These are phyloP conservation scores for Fusarium pseudoanthophilum DNA, from an alignment of 2,329 filamentous ascomycete genomes.

Conservation along the genomic window DNA sequence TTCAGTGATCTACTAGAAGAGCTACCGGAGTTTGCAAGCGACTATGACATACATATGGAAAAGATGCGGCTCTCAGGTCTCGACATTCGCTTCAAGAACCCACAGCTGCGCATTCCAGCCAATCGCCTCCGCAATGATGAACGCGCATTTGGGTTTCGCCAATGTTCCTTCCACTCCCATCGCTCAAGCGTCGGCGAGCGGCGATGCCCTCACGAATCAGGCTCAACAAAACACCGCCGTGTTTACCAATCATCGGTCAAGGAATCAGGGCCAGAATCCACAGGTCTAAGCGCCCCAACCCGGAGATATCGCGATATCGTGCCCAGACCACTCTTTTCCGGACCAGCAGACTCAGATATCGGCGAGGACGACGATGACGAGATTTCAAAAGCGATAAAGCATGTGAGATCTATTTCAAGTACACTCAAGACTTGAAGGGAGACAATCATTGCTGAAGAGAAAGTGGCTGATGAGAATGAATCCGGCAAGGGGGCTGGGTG, in stretches of 20 bases:
- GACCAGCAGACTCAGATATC: constrained; percentile 35
- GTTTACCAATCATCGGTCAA: constrained; percentile 6
- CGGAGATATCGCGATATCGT: constrained; percentile 37
- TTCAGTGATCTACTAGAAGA: constrained; percentile 57
- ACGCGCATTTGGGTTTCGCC: constrained; percentile 68
- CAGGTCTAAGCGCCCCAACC: constrained; percentile 39
- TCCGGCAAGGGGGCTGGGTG: constrained; percentile 1
- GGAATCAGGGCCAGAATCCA: constrained; percentile 24
- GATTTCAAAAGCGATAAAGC: constrained; percentile 45
- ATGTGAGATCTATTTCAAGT: constrained; percentile 48
- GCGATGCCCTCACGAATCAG: constrained; percentile 59
- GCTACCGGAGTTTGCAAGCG: constrained; percentile 59
- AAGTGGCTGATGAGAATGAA: constrained; percentile 1
- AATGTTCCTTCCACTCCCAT: constrained; percentile 71
- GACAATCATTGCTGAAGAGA: background rate
- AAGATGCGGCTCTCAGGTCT: constrained; percentile 64
- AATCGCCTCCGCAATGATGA: constrained; percentile 67
- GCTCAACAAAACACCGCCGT: constrained; percentile 30
- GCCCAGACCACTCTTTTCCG: constrained; percentile 45
- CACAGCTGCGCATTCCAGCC: constrained; percentile 66
- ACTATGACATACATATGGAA: constrained; percentile 63
- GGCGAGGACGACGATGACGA: constrained; percentile 47
- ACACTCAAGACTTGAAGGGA: constrained; percentile 42
- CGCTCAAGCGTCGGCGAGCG: constrained; percentile 64
- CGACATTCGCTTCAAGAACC: constrained; percentile 68